Evolutionary conservation across 306 rosid species (phyloP).

Genomic region (Pachyrhizus erosus): DNA sequence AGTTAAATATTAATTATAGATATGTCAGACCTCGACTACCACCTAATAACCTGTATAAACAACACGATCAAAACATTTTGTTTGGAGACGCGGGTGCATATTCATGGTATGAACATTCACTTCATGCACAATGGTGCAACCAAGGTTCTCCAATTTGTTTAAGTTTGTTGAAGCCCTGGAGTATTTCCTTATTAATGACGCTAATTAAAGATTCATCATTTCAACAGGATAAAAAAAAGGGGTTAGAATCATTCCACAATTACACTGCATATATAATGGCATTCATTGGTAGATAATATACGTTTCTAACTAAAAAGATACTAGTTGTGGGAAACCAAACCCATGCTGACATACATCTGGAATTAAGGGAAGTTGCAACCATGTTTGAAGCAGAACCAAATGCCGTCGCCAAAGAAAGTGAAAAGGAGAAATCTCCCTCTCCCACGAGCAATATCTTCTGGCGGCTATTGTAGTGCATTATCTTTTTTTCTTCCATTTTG

Average conservation of each 20-base stretch:
- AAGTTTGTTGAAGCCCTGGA: background rate
- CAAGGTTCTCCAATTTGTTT: conserved; percentile 9
- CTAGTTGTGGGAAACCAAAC: background rate
- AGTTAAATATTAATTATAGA: background rate
- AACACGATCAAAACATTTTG: conserved; percentile 36
- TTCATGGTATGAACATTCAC: conserved; percentile 46
- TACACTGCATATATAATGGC: background rate
- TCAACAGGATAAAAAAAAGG: background rate
- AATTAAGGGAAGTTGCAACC: conserved; percentile 56
- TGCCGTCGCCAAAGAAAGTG: conserved; percentile 49
- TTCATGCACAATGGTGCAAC: conserved; percentile 42
- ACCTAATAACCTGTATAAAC: too few species aligned
- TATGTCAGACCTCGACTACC: background rate
- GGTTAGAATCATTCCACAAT: background rate
- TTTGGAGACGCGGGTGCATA: background rate
- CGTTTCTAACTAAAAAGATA: too few species aligned
- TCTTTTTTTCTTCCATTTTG: conserved; percentile 35
- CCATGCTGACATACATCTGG: conserved; percentile 30
- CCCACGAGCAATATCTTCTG: conserved; percentile 58
- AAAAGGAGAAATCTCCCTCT: conserved; percentile 65
- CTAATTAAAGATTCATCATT: background rate
- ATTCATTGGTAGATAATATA: background rate
- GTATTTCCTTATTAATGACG: background rate
- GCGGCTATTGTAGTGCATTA: conserved; percentile 40
- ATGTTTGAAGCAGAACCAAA: conserved; percentile 51